These are phyloP conservation scores for Fusarium pseudocircinatum DNA, from an alignment of 2,329 filamentous ascomycete genomes.

Conservation along the genomic window DNA sequence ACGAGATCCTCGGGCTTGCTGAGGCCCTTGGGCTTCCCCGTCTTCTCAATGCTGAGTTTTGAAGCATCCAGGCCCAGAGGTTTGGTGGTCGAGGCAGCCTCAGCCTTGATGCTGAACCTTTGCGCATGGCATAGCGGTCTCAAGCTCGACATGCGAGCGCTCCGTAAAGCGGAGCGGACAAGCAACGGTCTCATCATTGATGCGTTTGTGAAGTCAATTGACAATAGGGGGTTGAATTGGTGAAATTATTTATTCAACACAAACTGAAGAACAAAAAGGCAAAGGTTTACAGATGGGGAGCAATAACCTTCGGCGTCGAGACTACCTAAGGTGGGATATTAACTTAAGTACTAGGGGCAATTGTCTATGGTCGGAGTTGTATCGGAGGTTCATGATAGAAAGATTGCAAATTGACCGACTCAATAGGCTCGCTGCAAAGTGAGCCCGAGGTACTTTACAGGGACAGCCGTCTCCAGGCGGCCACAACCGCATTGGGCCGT, in stretches of 20 bases:
- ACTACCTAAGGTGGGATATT: constrained; percentile 21
- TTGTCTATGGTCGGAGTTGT: constrained; percentile 37
- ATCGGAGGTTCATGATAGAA: constrained; percentile 37
- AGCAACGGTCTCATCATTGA: constrained; percentile 46
- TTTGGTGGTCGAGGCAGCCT: constrained; percentile 60
- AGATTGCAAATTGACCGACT: constrained; percentile 38
- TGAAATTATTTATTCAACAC: background rate
- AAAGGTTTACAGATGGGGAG: constrained; percentile 3
- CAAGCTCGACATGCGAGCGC: constrained; percentile 53
- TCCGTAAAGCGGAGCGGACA: constrained; percentile 48
- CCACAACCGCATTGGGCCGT: constrained; percentile 37
- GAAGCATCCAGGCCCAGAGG: constrained; percentile 79
- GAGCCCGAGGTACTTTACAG: constrained; percentile 36
- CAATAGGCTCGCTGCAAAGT: constrained; percentile 23
- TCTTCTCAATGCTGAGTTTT: constrained; percentile 79
- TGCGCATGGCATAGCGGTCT: constrained; percentile 44
- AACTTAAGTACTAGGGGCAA: constrained; percentile 29
- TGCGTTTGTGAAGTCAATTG: constrained; percentile 18
- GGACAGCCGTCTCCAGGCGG: constrained; percentile 43
- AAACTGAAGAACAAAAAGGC: background rate
- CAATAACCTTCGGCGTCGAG: background rate
- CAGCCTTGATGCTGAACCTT: constrained; percentile 64
- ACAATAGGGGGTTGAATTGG: background rate
- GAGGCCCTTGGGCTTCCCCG: constrained; percentile 77
- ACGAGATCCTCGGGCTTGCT: constrained; percentile 82